Base-by-base conservation (phyloP, 331 rosid species). In the Telfairia occidentalis region DNA sequence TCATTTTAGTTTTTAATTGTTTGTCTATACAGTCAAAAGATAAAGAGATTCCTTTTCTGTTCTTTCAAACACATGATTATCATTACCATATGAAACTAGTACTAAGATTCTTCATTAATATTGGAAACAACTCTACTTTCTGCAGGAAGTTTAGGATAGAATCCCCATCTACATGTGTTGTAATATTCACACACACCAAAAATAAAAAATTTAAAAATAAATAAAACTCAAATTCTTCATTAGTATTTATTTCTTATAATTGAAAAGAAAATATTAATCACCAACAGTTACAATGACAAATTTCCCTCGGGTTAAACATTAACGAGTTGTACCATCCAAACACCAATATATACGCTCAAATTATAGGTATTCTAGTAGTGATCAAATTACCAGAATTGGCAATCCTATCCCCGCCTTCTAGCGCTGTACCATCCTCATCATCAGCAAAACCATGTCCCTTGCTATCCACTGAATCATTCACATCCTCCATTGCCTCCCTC, bases 311-410 rank as follows among this genome's bases (percentile, higher is more conserved):
- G 71, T 37, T 35, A n/a, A 34, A n/a, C 13, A 67, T 15, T 6
- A 64, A 37, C 30, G 43, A n/a, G 71, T 19, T 21, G 26, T 50
- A 38, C 18, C 9, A 38, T 65, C 32, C 26, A 7, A 45, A 45
- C 37, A 29, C 75, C 75, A 15, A 46, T 16, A 26, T 46, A 16
- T 16, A 45, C 15, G 19, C 40, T 28, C 28, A 52, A 49, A 74
- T n/a, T 52, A 50, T 34, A 15, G 28, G 26, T 15, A 15, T 8
- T 26, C 13, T 15, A 24, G 7, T 16, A 28, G 21, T 43, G 66
- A 7, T 63, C 15, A 46, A 48, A 57, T 73, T 82, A 91, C 98
- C 98, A 71, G 91, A 82, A 80, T 19, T 30, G 57, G 75, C 49
- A 72, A 58, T 81, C 1, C 43, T 78, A 38, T 80, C 81, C 52